Percentiles rank a stretch among this genome's conserved stretches.
These are phyloP conservation scores for Globisporangium spinosum DNA, from an alignment of 352 stramenopile species.

Conservation along the genomic window DNA sequence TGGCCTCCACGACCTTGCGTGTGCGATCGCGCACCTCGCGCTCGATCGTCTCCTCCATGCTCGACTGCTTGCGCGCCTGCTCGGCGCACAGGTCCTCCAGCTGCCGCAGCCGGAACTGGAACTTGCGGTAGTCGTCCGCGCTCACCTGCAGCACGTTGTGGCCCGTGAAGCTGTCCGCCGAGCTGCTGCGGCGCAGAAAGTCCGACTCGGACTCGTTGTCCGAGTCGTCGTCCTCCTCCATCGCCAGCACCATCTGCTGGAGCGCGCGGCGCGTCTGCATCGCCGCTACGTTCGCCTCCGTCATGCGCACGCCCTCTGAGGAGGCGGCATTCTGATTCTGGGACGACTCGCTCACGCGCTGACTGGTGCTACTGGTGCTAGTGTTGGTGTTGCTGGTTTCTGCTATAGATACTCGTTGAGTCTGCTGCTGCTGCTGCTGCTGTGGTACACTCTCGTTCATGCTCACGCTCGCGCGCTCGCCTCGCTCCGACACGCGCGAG, in stretches of 20 bases:
- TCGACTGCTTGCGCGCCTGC: conserved; percentile 62
- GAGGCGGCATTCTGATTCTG: background rate
- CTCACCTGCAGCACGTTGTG: conserved; percentile 47
- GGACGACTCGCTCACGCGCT: conserved; percentile 15
- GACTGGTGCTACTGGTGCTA: conserved; percentile 11
- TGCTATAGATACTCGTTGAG: conserved; percentile 13
- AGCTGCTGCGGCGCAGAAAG: conserved; percentile 19
- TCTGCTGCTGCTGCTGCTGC: conserved; percentile 14
- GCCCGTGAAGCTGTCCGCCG: conserved; percentile 6
- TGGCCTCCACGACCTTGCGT: conserved; percentile 60
- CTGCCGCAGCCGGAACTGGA: conserved; percentile 78
- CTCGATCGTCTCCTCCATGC: conserved; percentile 80
- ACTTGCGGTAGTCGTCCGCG: conserved; percentile 75
- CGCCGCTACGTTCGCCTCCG: conserved; percentile 59
- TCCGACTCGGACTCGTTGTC: conserved; percentile 55
- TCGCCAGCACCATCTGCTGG: conserved; percentile 82
- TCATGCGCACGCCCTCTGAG: conserved; percentile 35
- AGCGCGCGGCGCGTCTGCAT: conserved; percentile 77
- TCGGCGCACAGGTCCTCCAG: conserved; percentile 72
- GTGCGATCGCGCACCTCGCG: conserved; percentile 62
- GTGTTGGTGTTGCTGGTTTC: background rate
- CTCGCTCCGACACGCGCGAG: conserved; percentile 10
- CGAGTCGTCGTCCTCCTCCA: conserved; percentile 50
- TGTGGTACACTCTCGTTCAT: conserved; percentile 13
- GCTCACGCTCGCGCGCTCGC: background rate